These are phyloP conservation scores for Suhomyces tanzawaensis DNA, from an alignment of 805 yeast species.

Conservation along the genomic window DNA sequence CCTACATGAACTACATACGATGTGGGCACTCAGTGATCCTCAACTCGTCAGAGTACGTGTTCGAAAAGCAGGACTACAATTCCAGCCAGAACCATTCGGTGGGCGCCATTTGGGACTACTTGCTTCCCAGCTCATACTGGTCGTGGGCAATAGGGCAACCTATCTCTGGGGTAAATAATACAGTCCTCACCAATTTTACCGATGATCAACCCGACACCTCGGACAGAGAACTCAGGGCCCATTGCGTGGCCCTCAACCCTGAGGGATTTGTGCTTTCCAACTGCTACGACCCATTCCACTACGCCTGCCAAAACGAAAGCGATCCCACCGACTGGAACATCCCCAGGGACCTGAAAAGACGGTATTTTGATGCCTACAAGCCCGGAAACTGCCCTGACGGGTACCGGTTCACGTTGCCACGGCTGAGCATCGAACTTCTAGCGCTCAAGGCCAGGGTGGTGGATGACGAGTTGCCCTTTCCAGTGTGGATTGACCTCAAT, in stretches of 20 bases:
- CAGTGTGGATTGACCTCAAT: constrained; percentile 80
- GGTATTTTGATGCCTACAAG: constrained; percentile 45
- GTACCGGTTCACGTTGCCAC: constrained; percentile 30
- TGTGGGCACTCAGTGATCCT: constrained; percentile 72
- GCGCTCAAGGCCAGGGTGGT: constrained; percentile 29
- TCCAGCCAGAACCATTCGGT: constrained; percentile 15
- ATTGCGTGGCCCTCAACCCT: constrained; percentile 40
- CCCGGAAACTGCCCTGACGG: constrained; percentile 32
- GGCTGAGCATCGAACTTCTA: constrained; percentile 35
- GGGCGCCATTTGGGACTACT: constrained; percentile 22
- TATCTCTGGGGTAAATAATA: neutral
- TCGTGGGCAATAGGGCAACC: constrained; percentile 72
- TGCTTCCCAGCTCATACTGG: constrained; percentile 51
- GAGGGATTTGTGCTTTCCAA: constrained; percentile 65
- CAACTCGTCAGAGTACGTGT: constrained; percentile 29
- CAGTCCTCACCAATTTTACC: neutral
- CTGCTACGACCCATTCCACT: constrained; percentile 55
- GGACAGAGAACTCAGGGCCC: constrained; percentile 24
- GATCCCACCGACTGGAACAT: constrained; percentile 45
- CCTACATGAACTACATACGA: constrained; percentile 38
- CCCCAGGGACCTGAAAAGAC: constrained; percentile 14
- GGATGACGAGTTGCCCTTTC: constrained; percentile 22
- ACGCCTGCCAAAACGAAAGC: constrained; percentile 52
- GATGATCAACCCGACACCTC: neutral
- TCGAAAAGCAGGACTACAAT: neutral